Evolutionary conservation across 2,329 filamentous ascomycete species (phyloP).

Genomic region (Penicillium sp.): DNA sequence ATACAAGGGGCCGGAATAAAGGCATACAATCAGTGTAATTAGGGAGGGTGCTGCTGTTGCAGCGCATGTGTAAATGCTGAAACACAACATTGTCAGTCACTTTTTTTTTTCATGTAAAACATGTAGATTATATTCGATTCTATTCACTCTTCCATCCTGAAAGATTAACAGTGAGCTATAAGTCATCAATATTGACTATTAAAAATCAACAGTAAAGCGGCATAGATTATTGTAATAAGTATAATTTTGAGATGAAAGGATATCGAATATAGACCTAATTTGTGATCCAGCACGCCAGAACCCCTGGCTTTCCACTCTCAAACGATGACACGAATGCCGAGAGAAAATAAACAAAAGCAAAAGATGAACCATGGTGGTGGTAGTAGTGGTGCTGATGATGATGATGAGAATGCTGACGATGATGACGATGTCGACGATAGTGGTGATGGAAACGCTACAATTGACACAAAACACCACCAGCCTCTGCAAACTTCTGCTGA

Average conservation of each 20-base stretch:
- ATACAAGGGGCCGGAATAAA: neutral
- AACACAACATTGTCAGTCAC: neutral
- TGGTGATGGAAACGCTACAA: slow-evolving; percentile 18
- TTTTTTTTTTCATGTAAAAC: neutral
- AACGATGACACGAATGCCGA: neutral
- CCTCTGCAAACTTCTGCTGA: slow-evolving; percentile 69
- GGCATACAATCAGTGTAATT: slow-evolving; percentile 9
- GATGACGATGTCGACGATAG: neutral
- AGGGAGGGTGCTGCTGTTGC: neutral
- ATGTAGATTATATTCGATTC: neutral
- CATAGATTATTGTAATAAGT: neutral
- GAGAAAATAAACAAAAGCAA: neutral
- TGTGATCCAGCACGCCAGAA: neutral
- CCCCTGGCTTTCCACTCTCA: neutral
- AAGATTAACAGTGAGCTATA: neutral
- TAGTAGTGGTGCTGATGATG: neutral
- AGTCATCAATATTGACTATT: too few species aligned
- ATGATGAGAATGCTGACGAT: neutral
- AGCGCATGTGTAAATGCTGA: slow-evolving; percentile 7
- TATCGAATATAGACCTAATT: neutral
- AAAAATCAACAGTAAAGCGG: too few species aligned
- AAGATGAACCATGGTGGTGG: too few species aligned
- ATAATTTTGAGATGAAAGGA: neutral
- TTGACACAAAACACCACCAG: slow-evolving; percentile 51
- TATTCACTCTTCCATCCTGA: neutral